Percentiles rank a stretch among this genome's conserved stretches.
Evolutionary conservation across 2,329 filamentous ascomycete species (phyloP).

Genomic region (Pseudodiploospora longispora): DNA sequence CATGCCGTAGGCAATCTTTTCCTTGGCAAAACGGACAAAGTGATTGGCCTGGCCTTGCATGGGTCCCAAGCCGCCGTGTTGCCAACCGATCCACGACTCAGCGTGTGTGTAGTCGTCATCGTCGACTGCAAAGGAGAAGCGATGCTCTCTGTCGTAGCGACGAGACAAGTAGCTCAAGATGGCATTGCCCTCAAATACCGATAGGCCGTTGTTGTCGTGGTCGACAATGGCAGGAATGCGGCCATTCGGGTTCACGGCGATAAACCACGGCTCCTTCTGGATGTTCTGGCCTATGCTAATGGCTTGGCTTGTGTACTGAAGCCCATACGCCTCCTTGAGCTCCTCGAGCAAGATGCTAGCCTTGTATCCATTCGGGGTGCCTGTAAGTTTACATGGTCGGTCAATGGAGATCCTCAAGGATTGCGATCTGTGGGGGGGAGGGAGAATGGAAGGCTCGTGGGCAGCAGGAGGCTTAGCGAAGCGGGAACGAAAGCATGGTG

Average conservation of each 20-base stretch:
- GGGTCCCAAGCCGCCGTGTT: slow-evolving; percentile 67
- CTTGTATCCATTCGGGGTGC: slow-evolving; percentile 49
- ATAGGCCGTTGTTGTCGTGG: slow-evolving; percentile 51
- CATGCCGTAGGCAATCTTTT: slow-evolving; percentile 61
- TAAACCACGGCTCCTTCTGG: slow-evolving; percentile 62
- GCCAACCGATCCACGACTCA: slow-evolving; percentile 54
- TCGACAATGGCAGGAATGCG: slow-evolving; percentile 59
- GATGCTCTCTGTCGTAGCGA: slow-evolving; percentile 57
- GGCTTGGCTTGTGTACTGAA: slow-evolving; percentile 49
- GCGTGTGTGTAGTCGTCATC: slow-evolving; percentile 26
- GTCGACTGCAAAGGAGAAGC: slow-evolving; percentile 30
- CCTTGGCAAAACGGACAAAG: slow-evolving; percentile 59
- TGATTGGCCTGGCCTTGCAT: slow-evolving; percentile 66
- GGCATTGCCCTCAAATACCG: slow-evolving; percentile 66
- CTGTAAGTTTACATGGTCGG: slow-evolving; percentile 15
- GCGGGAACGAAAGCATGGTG: not conserved
- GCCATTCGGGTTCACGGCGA: slow-evolving; percentile 54
- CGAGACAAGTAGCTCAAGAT: slow-evolving; percentile 68
- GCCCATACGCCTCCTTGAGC: slow-evolving; percentile 55
- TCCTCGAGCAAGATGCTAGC: slow-evolving; percentile 56
- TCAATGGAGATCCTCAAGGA: slow-evolving; percentile 1
- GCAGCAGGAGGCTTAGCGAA: not conserved
- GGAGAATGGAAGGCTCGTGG: too few species aligned
- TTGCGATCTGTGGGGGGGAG: not conserved
- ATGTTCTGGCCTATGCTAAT: slow-evolving; percentile 55